These are phyloP conservation scores for Pseudocohnilembus persalinus DNA, from an alignment of 169 alveolate species.

Conservation along the genomic window DNA sequence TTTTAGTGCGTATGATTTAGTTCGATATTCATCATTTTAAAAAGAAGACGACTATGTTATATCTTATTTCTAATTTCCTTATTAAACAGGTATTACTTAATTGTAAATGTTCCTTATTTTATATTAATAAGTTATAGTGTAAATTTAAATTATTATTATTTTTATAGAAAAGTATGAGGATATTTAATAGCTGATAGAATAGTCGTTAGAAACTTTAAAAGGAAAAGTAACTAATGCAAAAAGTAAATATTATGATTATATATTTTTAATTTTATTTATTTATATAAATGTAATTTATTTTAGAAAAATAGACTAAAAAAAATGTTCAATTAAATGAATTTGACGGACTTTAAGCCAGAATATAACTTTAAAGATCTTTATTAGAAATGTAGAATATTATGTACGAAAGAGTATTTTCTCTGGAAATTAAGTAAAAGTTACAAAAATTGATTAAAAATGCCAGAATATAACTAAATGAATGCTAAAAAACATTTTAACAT, in stretches of 20 bases:
- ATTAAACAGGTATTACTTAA: slow-evolving; percentile 1
- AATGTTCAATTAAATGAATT: slow-evolving; percentile 13
- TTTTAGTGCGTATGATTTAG: not conserved
- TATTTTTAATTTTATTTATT: not conserved
- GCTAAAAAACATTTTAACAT: not conserved
- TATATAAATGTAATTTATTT: too few species aligned
- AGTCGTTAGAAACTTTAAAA: not conserved
- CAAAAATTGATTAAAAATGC: not conserved
- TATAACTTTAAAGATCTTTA: not conserved
- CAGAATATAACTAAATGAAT: slow-evolving; percentile 7
- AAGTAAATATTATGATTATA: not conserved
- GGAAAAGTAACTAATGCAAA: slow-evolving; percentile 21
- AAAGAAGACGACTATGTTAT: slow-evolving; percentile 27
- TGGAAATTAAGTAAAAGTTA: not conserved
- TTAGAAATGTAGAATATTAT: not conserved
- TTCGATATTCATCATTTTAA: slow-evolving; percentile 11
- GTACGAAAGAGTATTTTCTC: not conserved
- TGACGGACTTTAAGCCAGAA: slow-evolving; percentile 12
- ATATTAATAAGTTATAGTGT: too few species aligned
- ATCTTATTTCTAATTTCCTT: slow-evolving; percentile 14
- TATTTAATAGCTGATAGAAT: not conserved
- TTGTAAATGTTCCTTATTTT: not conserved
- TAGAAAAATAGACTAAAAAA: slow-evolving; percentile 16
- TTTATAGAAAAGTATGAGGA: not conserved
- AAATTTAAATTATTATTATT: not conserved